Conservation (phyloP, 2,329 filamentous ascomycete genomes). For the Diaporthe velutina region DNA sequence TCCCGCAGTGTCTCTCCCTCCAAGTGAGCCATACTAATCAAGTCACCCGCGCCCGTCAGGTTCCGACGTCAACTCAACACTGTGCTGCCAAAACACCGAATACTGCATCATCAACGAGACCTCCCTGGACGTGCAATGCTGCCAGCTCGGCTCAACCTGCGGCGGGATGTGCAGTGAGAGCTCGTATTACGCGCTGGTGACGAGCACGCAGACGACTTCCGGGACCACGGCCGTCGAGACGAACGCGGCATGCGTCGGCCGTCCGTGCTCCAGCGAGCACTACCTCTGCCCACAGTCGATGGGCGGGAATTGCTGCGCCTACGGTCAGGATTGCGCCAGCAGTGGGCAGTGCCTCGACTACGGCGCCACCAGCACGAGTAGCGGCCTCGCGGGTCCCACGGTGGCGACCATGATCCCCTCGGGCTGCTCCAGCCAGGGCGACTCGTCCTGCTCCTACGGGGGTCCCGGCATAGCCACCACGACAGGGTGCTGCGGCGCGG, state of each 20-base stretch:
- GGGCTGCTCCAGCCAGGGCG: conserved; percentile 58
- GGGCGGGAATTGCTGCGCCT: conserved; percentile 49
- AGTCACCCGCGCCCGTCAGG: conserved; percentile 32
- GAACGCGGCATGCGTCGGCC: conserved; percentile 46
- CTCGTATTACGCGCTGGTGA: conserved; percentile 48
- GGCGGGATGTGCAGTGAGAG: conserved; percentile 46
- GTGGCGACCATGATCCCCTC: conserved; percentile 52
- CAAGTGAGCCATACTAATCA: neutral
- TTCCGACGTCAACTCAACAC: conserved; percentile 45
- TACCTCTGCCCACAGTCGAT: conserved; percentile 50
- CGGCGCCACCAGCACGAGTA: conserved; percentile 40
- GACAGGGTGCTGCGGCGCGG: conserved; percentile 62
- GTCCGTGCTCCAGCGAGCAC: conserved; percentile 48
- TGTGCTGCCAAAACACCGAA: conserved; percentile 44
- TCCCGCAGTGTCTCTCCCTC: too few species aligned
- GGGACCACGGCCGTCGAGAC: conserved; percentile 36
- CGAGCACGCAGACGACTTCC: conserved; percentile 45
- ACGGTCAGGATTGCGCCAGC: conserved; percentile 57
- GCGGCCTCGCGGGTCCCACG: conserved; percentile 41
- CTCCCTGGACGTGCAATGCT: conserved; percentile 46
- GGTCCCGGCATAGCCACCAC: conserved; percentile 38
- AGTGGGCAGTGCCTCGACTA: conserved; percentile 52
- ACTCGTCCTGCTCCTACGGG: conserved; percentile 59
- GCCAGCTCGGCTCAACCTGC: conserved; percentile 48
- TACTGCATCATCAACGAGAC: conserved; percentile 50